Base-by-base conservation (phyloP, 2,329 filamentous ascomycete species). In the Magnaporthales sp. region DNA sequence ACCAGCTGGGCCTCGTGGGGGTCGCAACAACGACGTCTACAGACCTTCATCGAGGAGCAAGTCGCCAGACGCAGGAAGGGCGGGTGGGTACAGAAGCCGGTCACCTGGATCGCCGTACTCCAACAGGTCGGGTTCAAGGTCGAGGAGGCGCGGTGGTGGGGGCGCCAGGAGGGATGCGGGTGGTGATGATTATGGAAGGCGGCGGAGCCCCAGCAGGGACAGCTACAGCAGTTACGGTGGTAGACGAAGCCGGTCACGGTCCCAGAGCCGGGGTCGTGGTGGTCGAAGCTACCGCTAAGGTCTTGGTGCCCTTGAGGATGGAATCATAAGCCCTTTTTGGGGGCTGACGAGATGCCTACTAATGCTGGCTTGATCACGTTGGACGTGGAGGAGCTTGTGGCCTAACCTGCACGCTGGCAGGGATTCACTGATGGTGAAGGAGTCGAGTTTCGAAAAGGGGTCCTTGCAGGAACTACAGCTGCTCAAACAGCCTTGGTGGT, bases 1-100 rank as follows among this genome's bases (percentile, higher is more conserved):
- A 65, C 69, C 68, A 8, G 69, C 69, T 15, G 72, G 71, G 6
- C 71, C 72, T 65, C 71, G 72, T 60, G 72, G 63, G 3, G 63
- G 38, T 24, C 38, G 63, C 26, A 24, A 29, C 38, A 54, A 65
- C 29, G 85, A 89, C 70, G 84, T 82, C 30, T 91, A 90, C 74
- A 83, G 88, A 6, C 88, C 88, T n/a, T 80, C 81, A 29, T 86
- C 86, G 9, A 78, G 83, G 66, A 82, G 81, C 46, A 75, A 80
- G 29, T 80, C 79, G 22, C 78, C 78, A 9, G 63, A 51, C n/a
- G 63, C 24, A 9, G 63, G 63, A 22, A 15, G 64, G 3, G 54
- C 26, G 7, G 68, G 75, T 67, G 76, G 80, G 67, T 81, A 82
- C 69, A 79, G 82, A 61, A 81, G 79, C 67, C 77, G 80, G 5